Conservation (phyloP, 2,329 filamentous ascomycete genomes). For the Cadophora sp. region DNA sequence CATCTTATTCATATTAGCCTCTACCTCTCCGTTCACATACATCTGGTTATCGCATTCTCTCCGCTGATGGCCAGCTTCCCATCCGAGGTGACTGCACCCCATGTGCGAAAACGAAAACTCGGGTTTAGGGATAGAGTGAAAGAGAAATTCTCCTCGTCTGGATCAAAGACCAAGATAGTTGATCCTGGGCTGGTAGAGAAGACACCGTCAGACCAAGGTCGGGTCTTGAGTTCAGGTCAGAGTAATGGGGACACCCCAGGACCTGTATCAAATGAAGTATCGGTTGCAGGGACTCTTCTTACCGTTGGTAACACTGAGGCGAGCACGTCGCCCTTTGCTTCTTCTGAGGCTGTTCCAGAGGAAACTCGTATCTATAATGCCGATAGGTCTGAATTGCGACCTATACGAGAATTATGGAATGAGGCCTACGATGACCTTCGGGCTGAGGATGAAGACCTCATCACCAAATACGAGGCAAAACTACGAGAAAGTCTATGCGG, state of each 20-base stretch:
- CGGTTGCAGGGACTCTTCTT: not conserved
- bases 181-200: not conserved
- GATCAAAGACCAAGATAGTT: not conserved
- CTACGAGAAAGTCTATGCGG: not conserved
- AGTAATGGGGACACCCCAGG: not conserved
- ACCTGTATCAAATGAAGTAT: not conserved
- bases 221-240: not conserved
- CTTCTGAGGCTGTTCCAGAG: too few species aligned
- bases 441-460: conserved; percentile 1
- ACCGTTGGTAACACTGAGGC: too few species aligned
- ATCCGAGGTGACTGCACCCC: too few species aligned
- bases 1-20: too few species aligned
- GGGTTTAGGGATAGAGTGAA: not conserved
- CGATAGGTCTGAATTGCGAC: not conserved
- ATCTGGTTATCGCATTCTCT: too few species aligned
- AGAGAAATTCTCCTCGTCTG: not conserved
- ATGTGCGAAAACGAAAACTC: not conserved
- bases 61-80: too few species aligned
- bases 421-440: conserved; percentile 17
- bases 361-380: not conserved
- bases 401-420: conserved; percentile 19
- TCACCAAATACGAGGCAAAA: conserved; percentile 7
- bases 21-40: too few species aligned
- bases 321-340: too few species aligned
- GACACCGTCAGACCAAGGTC: not conserved